Evolutionary conservation across 1,284 basidiomycete genomes (phyloP), one percentile per base, ranked within the genome.

Genomic region (Apiotrichum gracile): DNA sequence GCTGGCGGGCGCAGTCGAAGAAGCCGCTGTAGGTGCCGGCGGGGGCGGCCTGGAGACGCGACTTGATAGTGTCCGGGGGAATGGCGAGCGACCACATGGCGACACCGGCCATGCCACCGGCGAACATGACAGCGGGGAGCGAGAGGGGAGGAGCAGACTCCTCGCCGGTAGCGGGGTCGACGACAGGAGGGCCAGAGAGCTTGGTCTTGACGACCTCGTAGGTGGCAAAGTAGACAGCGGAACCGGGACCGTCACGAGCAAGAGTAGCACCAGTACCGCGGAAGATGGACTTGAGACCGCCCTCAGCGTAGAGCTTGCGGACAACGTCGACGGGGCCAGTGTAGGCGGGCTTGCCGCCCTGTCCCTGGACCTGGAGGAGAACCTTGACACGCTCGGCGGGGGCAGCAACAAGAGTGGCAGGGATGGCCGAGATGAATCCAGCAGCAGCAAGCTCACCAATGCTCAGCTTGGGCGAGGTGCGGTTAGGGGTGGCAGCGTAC

Each of bases 301-400:
- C 96, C 76, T 98, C 92, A 65, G 83, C 86, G 79, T 98, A 98
- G 29, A 98, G 80, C 70, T 93, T 89, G 56, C 81, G 81, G 54
- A 98, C 82, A 5, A 97, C 94, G 70, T 97, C 94, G 38, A 88
- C 75, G 12, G 97, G 91, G 52, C 96, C 96, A 54, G 83, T 89
- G 78, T 97, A 98, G 61, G 87, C 84, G 29, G 81, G 79, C 51
- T 82, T 78, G 21, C 84, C 82, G 48, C 84, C 85, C 75, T 96
- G 91, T 7, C 91, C 91, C 81, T 94, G 89, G 12, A 94, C 84
- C 86, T 97, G 92, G 38, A 98, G 78, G 41, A 99, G 78, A 14
- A 99, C 96, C 76, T 99, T 99, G 58, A 97, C 91, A 52, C 96
- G 83, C 75, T 99, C 96, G 4, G 97, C 91, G 2, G 96, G 96